Evolutionary conservation across 768 basidiomycete genomes (phyloP).

Genomic region (Pluteus cervinus): DNA sequence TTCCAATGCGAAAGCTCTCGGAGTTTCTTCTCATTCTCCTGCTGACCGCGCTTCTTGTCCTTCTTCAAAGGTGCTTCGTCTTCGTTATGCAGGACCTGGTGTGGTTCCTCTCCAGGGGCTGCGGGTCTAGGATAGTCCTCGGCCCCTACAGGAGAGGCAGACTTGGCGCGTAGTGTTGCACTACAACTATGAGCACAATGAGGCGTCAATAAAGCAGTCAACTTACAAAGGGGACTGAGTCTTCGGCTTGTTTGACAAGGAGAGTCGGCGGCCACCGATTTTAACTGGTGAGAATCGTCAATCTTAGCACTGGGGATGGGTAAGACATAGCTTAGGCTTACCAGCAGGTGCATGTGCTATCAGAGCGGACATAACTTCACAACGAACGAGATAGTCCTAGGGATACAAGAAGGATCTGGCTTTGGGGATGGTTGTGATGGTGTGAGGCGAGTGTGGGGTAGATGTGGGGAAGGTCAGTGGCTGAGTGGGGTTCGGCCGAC

Average conservation of each 20-base stretch:
- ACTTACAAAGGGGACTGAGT: conserved; percentile 27
- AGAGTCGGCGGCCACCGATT: conserved; percentile 49
- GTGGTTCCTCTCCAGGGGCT: conserved; percentile 26
- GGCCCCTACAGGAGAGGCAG: conserved; percentile 15
- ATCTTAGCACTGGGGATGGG: conserved; percentile 1
- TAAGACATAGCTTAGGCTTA: no score
- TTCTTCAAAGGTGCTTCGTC: conserved; percentile 43
- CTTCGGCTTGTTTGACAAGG: conserved; percentile 34
- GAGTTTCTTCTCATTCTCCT: conserved; percentile 39
- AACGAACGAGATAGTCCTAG: no score
- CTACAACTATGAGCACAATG: background rate
- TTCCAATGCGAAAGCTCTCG: conserved; percentile 41
- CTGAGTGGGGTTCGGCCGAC: no score
- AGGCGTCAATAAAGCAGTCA: background rate
- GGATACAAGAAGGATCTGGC: no score
- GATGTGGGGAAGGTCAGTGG: no score
- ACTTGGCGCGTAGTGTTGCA: conserved; percentile 5
- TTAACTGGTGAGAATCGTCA: conserved; percentile 25
- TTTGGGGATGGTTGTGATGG: no score
- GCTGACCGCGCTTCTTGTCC: conserved; percentile 37
- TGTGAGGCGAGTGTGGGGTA: no score
- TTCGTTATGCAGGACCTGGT: conserved; percentile 29
- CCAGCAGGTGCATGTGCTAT: no score
- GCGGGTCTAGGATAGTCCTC: conserved; percentile 51
- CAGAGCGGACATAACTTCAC: no score